Conservation (phyloP, 1,139 yeast species). For the Schwanniomyces etchellsii region DNA sequence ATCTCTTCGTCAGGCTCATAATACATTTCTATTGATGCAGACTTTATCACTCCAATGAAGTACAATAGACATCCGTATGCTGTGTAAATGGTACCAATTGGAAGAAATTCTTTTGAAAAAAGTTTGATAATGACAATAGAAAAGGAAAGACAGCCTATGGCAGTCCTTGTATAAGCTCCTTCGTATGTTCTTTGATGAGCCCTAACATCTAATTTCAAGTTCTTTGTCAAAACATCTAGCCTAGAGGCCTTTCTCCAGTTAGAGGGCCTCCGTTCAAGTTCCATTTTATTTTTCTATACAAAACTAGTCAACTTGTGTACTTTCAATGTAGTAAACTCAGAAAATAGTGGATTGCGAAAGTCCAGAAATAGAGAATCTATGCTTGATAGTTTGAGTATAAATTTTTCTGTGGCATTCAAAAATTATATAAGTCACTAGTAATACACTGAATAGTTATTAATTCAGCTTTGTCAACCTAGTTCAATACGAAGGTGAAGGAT, state of each 20-base stretch:
- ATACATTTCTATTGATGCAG: constrained; percentile 40
- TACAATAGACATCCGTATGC: constrained; percentile 46
- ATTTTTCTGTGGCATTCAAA: too few relatives aligned
- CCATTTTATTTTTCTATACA: too few relatives aligned
- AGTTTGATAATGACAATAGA: constrained; percentile 46
- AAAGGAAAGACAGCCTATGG: constrained; percentile 43
- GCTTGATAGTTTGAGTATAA: too few relatives aligned
- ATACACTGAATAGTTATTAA: too few relatives aligned
- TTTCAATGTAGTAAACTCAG: not conserved
- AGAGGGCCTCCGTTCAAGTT: constrained; percentile 3
- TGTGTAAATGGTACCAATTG: constrained; percentile 49
- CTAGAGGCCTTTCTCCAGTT: constrained; percentile 25
- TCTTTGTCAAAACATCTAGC: constrained; percentile 28
- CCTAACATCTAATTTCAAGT: constrained; percentile 44
- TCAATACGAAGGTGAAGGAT: too few relatives aligned
- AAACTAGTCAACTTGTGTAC: too few relatives aligned
- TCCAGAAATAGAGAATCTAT: too few relatives aligned
- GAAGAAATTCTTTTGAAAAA: constrained; percentile 47
- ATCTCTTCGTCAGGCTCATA: constrained; percentile 36
- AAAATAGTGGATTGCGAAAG: too few relatives aligned
- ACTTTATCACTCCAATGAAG: constrained; percentile 42
- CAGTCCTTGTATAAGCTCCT: constrained; percentile 54
- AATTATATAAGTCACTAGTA: too few relatives aligned
- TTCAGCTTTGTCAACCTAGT: too few relatives aligned
- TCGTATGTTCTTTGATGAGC: constrained; percentile 61